A percentile compares a stretch with the other conserved stretches of the same genome.
Evolutionary conservation across 2,329 filamentous ascomycete genomes (phyloP).

Genomic region (Leptographium flavum): DNA sequence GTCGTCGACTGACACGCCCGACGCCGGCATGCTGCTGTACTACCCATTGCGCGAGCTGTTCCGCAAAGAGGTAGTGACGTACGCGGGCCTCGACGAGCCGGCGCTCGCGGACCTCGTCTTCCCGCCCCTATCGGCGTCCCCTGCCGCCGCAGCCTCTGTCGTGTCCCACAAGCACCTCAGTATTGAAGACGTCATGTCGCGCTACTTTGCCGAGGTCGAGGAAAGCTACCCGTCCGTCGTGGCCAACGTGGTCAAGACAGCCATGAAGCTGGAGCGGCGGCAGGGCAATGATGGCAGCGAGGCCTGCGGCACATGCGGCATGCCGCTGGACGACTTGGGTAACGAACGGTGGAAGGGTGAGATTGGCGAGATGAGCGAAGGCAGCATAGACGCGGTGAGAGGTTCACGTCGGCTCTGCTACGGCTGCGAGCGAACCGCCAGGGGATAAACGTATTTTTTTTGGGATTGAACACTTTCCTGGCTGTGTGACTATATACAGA

Average conservation of each 20-base stretch:
- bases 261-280: conserved; percentile 57
- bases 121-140: conserved; percentile 17
- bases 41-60: conserved; percentile 79
- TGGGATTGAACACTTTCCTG: not conserved
- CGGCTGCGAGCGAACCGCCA: conserved; percentile 55
- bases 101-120: conserved; percentile 28
- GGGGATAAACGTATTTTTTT: conserved; percentile 23
- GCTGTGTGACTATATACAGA: not conserved
- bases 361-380: conserved; percentile 33
- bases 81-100: conserved; percentile 38
- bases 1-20: not conserved
- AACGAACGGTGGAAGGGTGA: conserved; percentile 50
- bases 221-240: conserved; percentile 81
- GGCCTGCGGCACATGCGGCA: conserved; percentile 55
- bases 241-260: conserved; percentile 85
- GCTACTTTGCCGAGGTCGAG: conserved; percentile 81
- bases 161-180: conserved; percentile 62
- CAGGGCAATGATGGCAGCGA: conserved; percentile 9
- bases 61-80: conserved; percentile 62
- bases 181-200: conserved; percentile 79
- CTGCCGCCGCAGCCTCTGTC: conserved; percentile 19
- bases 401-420: conserved; percentile 43
- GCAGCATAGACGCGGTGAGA: conserved; percentile 10
- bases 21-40: conserved; percentile 34
- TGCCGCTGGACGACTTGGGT: conserved; percentile 47